Conservation (phyloP, 2,329 filamentous ascomycete species). For the Herpomyces periplanetae region DNA sequence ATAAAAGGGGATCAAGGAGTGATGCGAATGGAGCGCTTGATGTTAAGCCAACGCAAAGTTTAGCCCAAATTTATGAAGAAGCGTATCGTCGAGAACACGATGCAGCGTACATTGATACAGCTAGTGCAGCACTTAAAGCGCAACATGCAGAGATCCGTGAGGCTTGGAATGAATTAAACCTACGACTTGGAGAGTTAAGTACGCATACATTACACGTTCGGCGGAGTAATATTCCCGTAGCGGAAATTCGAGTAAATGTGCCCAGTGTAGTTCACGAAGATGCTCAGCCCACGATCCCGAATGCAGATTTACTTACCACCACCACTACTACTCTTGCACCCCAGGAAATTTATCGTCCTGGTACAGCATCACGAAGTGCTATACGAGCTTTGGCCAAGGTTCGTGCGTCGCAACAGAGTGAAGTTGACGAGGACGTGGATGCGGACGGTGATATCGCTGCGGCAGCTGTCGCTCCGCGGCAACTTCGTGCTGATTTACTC, state of each 20-base stretch:
- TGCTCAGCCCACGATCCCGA: slow-evolving; percentile 41
- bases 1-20: slow-evolving; percentile 19
- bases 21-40: slow-evolving; percentile 34
- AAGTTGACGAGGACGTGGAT: too few species aligned
- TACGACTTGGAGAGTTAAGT: slow-evolving; percentile 49
- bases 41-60: slow-evolving; percentile 42
- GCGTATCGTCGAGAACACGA: slow-evolving; percentile 48
- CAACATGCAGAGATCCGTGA: slow-evolving; percentile 47
- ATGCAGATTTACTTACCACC: too few species aligned
- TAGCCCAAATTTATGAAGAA: slow-evolving; percentile 77
- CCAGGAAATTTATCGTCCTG: slow-evolving; percentile 67
- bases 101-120: slow-evolving; percentile 33
- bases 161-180: slow-evolving; percentile 43
- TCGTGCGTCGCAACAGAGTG: too few species aligned
- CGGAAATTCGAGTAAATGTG: slow-evolving; percentile 60
- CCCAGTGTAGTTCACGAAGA: slow-evolving; percentile 86
- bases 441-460: too few species aligned
- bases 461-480: too few species aligned
- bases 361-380: slow-evolving; percentile 21
- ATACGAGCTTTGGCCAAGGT: too few species aligned
- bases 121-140: slow-evolving; percentile 39
- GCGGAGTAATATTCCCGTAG: slow-evolving; percentile 35
- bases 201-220: slow-evolving; percentile 94
- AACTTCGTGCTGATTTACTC: too few species aligned
- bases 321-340: slow-evolving; percentile 45